Percentiles rank a stretch among this genome's conserved stretches.
Evolutionary conservation across 305 asterid species (phyloP).

Genomic region (Ajuga reptans): DNA sequence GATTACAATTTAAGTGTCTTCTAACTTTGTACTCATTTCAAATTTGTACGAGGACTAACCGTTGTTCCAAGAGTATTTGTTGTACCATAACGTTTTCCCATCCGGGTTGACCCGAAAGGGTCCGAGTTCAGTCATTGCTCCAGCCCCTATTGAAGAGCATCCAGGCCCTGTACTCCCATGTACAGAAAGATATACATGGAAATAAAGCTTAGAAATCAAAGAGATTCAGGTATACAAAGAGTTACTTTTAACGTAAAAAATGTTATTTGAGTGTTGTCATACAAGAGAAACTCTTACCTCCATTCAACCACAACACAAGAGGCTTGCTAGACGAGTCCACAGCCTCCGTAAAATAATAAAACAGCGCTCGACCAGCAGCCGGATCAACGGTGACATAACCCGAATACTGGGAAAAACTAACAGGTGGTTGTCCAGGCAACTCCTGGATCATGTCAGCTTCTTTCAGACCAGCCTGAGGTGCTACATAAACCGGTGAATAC

Average conservation of each 20-base stretch:
- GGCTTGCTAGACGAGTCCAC: constrained; percentile 33
- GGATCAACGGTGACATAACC: constrained; percentile 52
- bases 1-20: too few relatives aligned
- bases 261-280: neutral
- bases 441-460: constrained; percentile 31
- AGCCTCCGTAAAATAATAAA: constrained; percentile 44
- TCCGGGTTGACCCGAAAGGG: constrained; percentile 46
- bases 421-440: constrained; percentile 43
- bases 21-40: too few relatives aligned
- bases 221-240: neutral
- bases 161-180: constrained; percentile 34
- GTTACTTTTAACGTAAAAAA: too few relatives aligned
- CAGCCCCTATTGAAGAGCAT: constrained; percentile 48
- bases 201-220: neutral
- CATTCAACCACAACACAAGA: constrained; percentile 47
- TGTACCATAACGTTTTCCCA: constrained; percentile 35
- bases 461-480: constrained; percentile 33
- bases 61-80: constrained; percentile 47
- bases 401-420: constrained; percentile 34
- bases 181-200: neutral
- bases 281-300: constrained; percentile 8
- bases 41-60: constrained; percentile 20
- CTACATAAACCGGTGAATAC: constrained; percentile 28
- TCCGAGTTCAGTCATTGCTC: constrained; percentile 49
- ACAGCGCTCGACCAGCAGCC: constrained; percentile 37